Percentiles rank a stretch among this genome's conserved stretches.
phyloP scores from a whole-genome alignment of 768 basidiomycete genomes.

The Albatrellus ellisii region DNA sequence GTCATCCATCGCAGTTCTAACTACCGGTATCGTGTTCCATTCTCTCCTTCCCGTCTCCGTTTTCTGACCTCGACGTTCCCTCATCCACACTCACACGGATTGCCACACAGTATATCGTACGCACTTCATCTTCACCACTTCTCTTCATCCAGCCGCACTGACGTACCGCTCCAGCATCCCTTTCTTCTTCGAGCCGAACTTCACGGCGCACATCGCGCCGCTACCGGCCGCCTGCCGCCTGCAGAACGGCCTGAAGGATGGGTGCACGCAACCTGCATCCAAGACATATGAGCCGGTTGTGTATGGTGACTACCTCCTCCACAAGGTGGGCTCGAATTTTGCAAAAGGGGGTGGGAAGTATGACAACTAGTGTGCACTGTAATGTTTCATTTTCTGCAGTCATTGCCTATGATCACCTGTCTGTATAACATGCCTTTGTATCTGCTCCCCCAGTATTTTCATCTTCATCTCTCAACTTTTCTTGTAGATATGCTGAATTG shows the following conservation, averaged over 20 bases:
- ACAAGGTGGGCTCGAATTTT: slow-evolving; percentile 70
- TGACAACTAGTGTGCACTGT: no score
- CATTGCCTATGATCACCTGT: no score
- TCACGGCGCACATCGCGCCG: slow-evolving; percentile 55
- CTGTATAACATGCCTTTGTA: no score
- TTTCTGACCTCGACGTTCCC: background rate
- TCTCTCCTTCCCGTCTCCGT: background rate
- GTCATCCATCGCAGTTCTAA: slow-evolving; percentile 68
- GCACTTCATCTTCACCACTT: slow-evolving; percentile 19
- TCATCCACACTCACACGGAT: background rate
- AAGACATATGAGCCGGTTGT: slow-evolving; percentile 34
- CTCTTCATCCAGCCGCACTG: no score
- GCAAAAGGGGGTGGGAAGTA: slow-evolving; percentile 25
- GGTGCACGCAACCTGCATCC: no score
- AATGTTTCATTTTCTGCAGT: no score
- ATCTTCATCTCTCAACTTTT: no score
- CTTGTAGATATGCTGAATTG: no score
- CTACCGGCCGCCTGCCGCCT: slow-evolving; percentile 45
- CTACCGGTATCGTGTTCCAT: slow-evolving; percentile 34
- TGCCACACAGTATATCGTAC: slow-evolving; percentile 57
- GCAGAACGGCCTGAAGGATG: slow-evolving; percentile 17
- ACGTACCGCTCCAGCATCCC: slow-evolving; percentile 41
- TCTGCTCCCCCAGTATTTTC: no score
- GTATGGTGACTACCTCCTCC: slow-evolving; percentile 70
- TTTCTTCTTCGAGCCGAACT: slow-evolving; percentile 92